Conservation (phyloP, 2,329 filamentous ascomycete species). For the Rosellinia necatrix region DNA sequence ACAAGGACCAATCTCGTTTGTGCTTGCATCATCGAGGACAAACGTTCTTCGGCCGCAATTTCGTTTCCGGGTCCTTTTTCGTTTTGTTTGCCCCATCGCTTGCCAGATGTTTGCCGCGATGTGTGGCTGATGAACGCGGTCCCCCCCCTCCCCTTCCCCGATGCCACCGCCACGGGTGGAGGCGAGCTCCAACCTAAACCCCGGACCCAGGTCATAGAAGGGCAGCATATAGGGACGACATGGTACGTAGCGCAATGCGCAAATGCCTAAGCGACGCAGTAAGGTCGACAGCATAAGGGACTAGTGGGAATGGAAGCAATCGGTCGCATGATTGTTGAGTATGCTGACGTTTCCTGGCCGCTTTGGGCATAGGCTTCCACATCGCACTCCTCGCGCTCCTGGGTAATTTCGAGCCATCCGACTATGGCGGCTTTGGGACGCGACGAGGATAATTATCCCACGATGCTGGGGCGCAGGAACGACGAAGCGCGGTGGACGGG, state of each 20-base stretch:
- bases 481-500: not conserved
- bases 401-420: constrained; percentile 10
- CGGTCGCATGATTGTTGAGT: constrained; percentile 14
- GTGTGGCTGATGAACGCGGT: too few species aligned
- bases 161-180: too few species aligned
- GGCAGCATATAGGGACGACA: too few species aligned
- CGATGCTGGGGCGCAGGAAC: not conserved
- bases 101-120: too few species aligned
- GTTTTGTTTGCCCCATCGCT: constrained; percentile 1
- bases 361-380: constrained; percentile 10
- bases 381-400: constrained; percentile 9
- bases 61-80: not conserved
- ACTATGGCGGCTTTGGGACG: not conserved
- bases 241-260: too few species aligned
- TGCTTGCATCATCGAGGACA: constrained; percentile 22
- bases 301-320: not conserved
- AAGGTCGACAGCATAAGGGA: not conserved
- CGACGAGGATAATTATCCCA: constrained; percentile 14
- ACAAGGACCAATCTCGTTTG: constrained; percentile 20
- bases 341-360: constrained; percentile 21
- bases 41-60: constrained; percentile 3
- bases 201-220: too few species aligned
- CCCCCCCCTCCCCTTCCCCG: too few species aligned
- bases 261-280: not conserved
- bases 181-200: too few species aligned